phyloP scores from a whole-genome alignment of 1,284 basidiomycete species.

The Microbotryum violaceum region DNA sequence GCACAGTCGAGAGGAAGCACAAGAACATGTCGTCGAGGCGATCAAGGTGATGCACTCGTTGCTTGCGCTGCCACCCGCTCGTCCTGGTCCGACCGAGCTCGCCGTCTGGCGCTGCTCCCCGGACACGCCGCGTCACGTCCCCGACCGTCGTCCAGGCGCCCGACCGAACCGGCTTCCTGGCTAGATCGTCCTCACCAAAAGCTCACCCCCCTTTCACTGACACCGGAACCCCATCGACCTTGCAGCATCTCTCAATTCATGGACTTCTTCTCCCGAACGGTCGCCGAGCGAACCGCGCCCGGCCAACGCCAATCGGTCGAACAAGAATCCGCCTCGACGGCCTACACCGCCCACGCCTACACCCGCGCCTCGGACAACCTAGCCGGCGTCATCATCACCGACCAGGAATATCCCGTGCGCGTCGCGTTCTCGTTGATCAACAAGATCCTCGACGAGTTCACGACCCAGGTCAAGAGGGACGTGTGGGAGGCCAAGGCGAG shows the following conservation, averaged over 20 bases:
- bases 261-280: slow-evolving; percentile 84
- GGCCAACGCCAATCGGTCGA: slow-evolving; percentile 75
- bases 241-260: slow-evolving; percentile 68
- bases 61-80: too few relatives aligned
- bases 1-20: too few relatives aligned
- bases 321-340: slow-evolving; percentile 63
- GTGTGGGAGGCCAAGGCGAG: slow-evolving; percentile 53
- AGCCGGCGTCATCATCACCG: slow-evolving; percentile 81
- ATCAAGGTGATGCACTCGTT: too few relatives aligned
- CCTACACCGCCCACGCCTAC: slow-evolving; percentile 89
- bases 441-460: slow-evolving; percentile 91
- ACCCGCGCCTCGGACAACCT: slow-evolving; percentile 36
- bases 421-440: slow-evolving; percentile 88
- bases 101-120: too few relatives aligned
- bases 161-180: too few relatives aligned
- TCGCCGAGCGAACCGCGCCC: slow-evolving; percentile 77
- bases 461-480: slow-evolving; percentile 63
- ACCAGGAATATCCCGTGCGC: slow-evolving; percentile 92
- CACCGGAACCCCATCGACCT: not conserved
- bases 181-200: too few relatives aligned
- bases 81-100: too few relatives aligned
- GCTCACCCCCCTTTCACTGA: too few relatives aligned
- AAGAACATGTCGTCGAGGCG: too few relatives aligned
- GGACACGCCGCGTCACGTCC: too few relatives aligned
- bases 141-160: too few relatives aligned